Percentiles rank a stretch among this genome's conserved stretches.
Conservation (phyloP, 2,329 filamentous ascomycete species). For the Rasamsonia emersonii region DNA sequence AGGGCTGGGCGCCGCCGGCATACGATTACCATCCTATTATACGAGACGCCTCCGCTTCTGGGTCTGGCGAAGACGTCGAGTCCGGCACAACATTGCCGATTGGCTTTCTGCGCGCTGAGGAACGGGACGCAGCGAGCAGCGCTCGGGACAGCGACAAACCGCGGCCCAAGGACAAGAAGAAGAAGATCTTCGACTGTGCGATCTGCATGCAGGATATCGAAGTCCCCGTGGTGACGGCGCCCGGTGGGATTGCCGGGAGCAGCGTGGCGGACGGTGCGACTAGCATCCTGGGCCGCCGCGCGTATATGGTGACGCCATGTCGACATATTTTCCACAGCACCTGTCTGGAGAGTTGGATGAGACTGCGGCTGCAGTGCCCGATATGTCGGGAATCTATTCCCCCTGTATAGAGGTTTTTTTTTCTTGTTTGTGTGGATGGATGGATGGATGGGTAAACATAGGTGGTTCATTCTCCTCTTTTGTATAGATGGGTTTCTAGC, state of each 20-base stretch:
- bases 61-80: slow-evolving; percentile 64
- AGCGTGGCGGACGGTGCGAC: slow-evolving; percentile 38
- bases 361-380: slow-evolving; percentile 83
- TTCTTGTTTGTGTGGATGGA: too few species aligned
- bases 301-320: slow-evolving; percentile 97
- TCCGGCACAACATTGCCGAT: slow-evolving; percentile 68
- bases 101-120: slow-evolving; percentile 51
- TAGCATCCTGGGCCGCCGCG: slow-evolving; percentile 66
- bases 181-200: slow-evolving; percentile 72
- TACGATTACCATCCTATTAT: slow-evolving; percentile 95
- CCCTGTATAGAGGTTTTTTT: slow-evolving; percentile 51
- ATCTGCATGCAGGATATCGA: slow-evolving; percentile 91
- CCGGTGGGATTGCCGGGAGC: slow-evolving; percentile 42
- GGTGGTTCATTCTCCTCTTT: neutral
- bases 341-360: slow-evolving; percentile 95
- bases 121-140: slow-evolving; percentile 28
- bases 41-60: slow-evolving; percentile 35
- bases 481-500: too few species aligned
- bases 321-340: slow-evolving; percentile 88
- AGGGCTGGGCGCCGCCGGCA: slow-evolving; percentile 52
- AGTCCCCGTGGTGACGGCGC: slow-evolving; percentile 61
- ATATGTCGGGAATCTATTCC: slow-evolving; percentile 88
- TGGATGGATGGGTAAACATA: neutral
- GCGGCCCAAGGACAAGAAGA: slow-evolving; percentile 40
- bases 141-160: slow-evolving; percentile 36